These are phyloP conservation scores for Coemansia asiatica DNA, from an alignment of 192 early-diverging fungal species.

Conservation along the genomic window DNA sequence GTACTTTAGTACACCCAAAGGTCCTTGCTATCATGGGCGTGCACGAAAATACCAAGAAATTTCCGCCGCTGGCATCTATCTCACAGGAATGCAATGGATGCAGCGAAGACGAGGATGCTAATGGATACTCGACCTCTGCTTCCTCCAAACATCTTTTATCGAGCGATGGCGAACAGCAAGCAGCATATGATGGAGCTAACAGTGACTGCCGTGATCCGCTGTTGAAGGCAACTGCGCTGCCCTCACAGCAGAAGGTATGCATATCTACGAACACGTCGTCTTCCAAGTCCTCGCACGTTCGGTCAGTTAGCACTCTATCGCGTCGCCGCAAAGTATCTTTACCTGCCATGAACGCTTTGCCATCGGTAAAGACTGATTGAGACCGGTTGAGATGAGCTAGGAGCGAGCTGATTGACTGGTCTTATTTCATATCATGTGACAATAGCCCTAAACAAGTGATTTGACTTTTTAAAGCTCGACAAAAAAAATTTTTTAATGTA, in stretches of 20 bases:
- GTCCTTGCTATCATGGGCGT: slow-evolving; percentile 38
- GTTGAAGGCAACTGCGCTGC: too few species aligned
- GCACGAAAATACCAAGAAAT: slow-evolving; percentile 13
- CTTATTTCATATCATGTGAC: slow-evolving; percentile 18
- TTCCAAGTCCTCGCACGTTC: neutral
- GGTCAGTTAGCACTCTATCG: slow-evolving; percentile 23
- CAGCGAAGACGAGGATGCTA: neutral
- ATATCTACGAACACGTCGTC: neutral
- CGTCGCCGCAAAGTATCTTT: slow-evolving; percentile 38
- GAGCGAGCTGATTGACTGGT: neutral
- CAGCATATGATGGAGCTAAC: neutral
- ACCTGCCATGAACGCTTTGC: neutral
- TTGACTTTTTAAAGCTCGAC: neutral
- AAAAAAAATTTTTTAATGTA: neutral
- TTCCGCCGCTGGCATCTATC: slow-evolving; percentile 9
- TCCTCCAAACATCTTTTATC: neutral
- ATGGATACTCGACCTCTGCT: neutral
- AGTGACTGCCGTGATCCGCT: too few species aligned
- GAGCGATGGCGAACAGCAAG: neutral
- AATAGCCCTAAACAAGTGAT: slow-evolving; percentile 2
- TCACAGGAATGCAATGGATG: neutral
- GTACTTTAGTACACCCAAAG: slow-evolving; percentile 43
- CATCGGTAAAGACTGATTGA: neutral
- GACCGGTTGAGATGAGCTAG: neutral
- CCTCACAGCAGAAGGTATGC: neutral